phyloP scores from a whole-genome alignment of 179 eudicot species.

The Beta corolliflora region DNA sequence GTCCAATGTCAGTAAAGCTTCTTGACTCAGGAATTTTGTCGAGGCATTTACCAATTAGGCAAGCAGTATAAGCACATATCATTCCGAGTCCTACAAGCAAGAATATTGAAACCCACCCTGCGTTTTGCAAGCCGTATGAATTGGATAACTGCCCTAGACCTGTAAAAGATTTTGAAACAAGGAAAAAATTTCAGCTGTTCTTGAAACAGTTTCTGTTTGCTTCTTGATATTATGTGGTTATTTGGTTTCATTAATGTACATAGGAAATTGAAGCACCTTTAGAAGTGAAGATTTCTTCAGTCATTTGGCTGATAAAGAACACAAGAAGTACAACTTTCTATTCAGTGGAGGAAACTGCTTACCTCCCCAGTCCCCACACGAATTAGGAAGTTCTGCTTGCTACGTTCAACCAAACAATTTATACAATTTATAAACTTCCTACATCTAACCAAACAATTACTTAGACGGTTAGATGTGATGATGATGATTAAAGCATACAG shows the following conservation, averaged over 20 bases:
- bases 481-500: slow-evolving; percentile 9
- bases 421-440: too few species aligned
- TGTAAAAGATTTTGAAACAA: slow-evolving; percentile 19
- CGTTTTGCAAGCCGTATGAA: slow-evolving; percentile 67
- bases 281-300: too few species aligned
- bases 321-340: too few species aligned
- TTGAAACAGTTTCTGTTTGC: not conserved
- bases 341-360: too few species aligned
- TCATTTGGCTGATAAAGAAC: too few species aligned
- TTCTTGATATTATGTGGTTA: not conserved
- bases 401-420: too few species aligned
- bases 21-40: slow-evolving; percentile 45
- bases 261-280: too few species aligned
- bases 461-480: not conserved
- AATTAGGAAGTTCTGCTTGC: too few species aligned
- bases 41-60: slow-evolving; percentile 71
- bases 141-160: slow-evolving; percentile 81
- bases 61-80: slow-evolving; percentile 56
- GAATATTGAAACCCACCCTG: slow-evolving; percentile 74
- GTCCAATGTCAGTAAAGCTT: slow-evolving; percentile 77
- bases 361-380: too few species aligned
- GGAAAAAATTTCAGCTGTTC: not conserved
- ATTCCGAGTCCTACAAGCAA: slow-evolving; percentile 63
- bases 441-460: too few species aligned
- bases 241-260: not conserved